Evolutionary conservation across 2,329 filamentous ascomycete genomes (phyloP).

Genomic region (Gaeumannomyces tritici): DNA sequence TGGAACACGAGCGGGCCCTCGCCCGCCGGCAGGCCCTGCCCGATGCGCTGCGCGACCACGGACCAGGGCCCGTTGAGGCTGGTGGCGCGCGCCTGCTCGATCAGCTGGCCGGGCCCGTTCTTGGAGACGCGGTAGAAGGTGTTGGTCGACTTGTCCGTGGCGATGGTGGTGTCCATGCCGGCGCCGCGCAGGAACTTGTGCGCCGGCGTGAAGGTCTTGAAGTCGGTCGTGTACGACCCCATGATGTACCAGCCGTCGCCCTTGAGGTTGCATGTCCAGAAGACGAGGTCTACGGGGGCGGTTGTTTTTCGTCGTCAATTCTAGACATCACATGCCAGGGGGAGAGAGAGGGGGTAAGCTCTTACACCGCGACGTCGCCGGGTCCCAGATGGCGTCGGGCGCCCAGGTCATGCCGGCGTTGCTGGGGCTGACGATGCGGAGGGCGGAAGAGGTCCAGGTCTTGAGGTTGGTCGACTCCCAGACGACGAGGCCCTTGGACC

Average conservation of each 20-base stretch:
- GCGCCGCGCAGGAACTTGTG: slow-evolving; percentile 5
- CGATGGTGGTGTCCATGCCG: slow-evolving; percentile 11
- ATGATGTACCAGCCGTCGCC: slow-evolving; percentile 9
- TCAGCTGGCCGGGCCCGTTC: slow-evolving; percentile 9
- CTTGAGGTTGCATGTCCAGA: slow-evolving; percentile 28
- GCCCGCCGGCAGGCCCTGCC: slow-evolving; percentile 8
- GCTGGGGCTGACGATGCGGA: slow-evolving; percentile 30
- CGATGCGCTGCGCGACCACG: slow-evolving; percentile 7
- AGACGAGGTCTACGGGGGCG: slow-evolving; percentile 22
- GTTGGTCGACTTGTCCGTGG: slow-evolving; percentile 1
- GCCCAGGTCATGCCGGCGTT: slow-evolving; percentile 45
- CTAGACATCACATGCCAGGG: neutral
- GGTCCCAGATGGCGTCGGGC: slow-evolving; percentile 39
- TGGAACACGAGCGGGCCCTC: slow-evolving; percentile 11
- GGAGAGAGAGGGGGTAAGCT: neutral
- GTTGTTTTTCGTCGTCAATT: neutral
- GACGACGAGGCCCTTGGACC: slow-evolving; percentile 33
- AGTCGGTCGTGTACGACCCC: slow-evolving; percentile 8
- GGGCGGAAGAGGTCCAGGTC: slow-evolving; percentile 40
- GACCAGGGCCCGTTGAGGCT: slow-evolving; percentile 8
- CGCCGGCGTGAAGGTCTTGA: slow-evolving; percentile 8
- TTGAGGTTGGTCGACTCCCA: slow-evolving; percentile 42
- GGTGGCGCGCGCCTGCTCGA: slow-evolving; percentile 7
- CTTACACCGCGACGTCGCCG: slow-evolving; percentile 12
- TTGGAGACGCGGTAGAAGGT: slow-evolving; percentile 9